Percentiles rank a stretch among this genome's conserved stretches.
These are phyloP conservation scores for Carpinus viminea DNA, from an alignment of 306 rosid species.

Conservation along the genomic window DNA sequence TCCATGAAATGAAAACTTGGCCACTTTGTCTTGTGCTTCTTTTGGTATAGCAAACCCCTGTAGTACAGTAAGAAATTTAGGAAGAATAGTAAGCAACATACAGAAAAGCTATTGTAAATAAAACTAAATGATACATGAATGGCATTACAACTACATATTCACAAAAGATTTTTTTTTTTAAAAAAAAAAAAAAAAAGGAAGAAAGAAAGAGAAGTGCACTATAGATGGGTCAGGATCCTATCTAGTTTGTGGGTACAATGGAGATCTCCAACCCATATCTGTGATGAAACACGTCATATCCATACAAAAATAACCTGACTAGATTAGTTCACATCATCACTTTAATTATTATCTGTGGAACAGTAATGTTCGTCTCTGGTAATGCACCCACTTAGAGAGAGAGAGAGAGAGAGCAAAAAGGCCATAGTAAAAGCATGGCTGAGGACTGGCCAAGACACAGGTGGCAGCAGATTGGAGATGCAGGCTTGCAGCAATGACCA, in stretches of 20 bases:
- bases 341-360: constrained; percentile 7
- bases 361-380: background rate
- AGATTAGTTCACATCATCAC: constrained; percentile 12
- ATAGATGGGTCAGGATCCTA: constrained; percentile 7
- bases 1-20: constrained; percentile 79
- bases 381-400: background rate
- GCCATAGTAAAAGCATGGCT: background rate
- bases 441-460: background rate
- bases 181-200: too few species aligned
- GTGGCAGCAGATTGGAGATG: constrained; percentile 3
- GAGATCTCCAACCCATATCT: constrained; percentile 1
- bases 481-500: constrained; percentile 13
- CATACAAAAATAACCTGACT: background rate
- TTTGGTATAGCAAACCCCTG: constrained; percentile 94
- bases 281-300: constrained; percentile 5
- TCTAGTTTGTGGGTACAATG: background rate
- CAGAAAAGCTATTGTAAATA: constrained; percentile 23
- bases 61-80: constrained; percentile 21
- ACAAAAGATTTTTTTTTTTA: background rate
- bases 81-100: constrained; percentile 8
- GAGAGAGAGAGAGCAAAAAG: background rate
- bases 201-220: background rate
- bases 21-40: constrained; percentile 75
- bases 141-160: constrained; percentile 20
- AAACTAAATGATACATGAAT: constrained; percentile 14